Percentiles rank a stretch among this genome's conserved stretches.
Conservation (phyloP, 2,329 filamentous ascomycete species). For the Paecilomyces sp. region DNA sequence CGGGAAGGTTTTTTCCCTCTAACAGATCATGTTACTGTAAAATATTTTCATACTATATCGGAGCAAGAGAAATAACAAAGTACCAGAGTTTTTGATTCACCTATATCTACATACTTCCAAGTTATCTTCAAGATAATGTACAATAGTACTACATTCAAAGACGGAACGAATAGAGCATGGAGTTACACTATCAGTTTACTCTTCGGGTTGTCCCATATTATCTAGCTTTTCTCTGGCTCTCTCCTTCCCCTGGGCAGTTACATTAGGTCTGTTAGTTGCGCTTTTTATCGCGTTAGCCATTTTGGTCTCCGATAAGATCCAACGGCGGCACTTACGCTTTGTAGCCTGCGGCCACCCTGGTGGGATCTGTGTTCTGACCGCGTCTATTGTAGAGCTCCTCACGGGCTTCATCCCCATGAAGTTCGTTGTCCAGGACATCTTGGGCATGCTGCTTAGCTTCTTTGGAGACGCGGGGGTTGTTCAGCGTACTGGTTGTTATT, state of each 20-base stretch:
- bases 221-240: conserved; percentile 11
- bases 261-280: conserved; percentile 9
- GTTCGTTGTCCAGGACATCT: conserved; percentile 14
- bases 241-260: conserved; percentile 11
- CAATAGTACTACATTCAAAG: background rate
- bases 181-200: background rate
- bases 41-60: background rate
- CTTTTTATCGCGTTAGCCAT: conserved; percentile 3
- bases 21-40: background rate
- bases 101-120: background rate
- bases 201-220: conserved; percentile 4
- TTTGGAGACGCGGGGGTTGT: conserved; percentile 15
- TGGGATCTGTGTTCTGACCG: conserved; percentile 6
- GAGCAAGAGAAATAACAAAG: background rate
- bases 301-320: background rate
- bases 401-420: conserved; percentile 10
- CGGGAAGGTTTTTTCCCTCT: too few relatives aligned
- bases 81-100: background rate
- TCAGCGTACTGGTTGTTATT: conserved; percentile 7
- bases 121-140: background rate
- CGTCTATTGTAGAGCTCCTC: conserved; percentile 7
- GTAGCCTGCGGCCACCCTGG: conserved; percentile 7
- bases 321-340: conserved; percentile 11
- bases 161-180: background rate
- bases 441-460: conserved; percentile 18